These are phyloP conservation scores for Teratosphaeria destructans DNA, from an alignment of 2,329 filamentous ascomycete genomes.

Conservation along the genomic window DNA sequence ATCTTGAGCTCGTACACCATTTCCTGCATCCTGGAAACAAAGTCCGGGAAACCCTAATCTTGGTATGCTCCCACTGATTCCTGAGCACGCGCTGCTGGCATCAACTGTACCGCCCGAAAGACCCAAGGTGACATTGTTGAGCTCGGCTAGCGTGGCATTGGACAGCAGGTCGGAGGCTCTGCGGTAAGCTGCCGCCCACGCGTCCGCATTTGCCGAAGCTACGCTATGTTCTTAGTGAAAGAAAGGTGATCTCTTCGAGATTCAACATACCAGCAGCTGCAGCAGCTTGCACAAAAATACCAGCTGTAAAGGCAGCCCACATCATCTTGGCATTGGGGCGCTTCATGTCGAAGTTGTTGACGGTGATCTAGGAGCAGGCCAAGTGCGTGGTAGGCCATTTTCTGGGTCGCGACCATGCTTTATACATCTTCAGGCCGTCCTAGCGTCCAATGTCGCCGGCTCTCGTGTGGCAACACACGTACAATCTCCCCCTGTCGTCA, in stretches of 20 bases:
- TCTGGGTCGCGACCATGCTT: not conserved
- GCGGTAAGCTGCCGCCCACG: not conserved
- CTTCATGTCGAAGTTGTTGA: not conserved
- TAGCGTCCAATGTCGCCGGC: not conserved
- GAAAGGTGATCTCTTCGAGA: not conserved
- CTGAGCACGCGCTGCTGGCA: conserved; percentile 19
- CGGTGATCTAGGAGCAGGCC: not conserved
- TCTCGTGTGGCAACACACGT: not conserved
- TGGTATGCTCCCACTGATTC: conserved; percentile 27
- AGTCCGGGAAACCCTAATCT: conserved; percentile 25
- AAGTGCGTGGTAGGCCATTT: not conserved
- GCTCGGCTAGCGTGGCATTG: conserved; percentile 17
- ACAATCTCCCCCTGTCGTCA: not conserved
- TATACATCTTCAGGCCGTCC: not conserved
- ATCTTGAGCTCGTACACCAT: conserved; percentile 23
- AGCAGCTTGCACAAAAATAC: not conserved
- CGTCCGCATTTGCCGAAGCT: not conserved
- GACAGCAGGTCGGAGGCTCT: not conserved
- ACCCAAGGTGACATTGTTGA: conserved; percentile 29
- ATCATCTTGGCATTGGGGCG: not conserved
- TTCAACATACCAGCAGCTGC: not conserved
- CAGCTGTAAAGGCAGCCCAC: not conserved
- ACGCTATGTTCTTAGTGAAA: not conserved
- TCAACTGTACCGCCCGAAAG: not conserved
- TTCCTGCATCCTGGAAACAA: conserved; percentile 30